These are phyloP conservation scores for Paraconiothyrium brasiliense DNA, from an alignment of 2,329 filamentous ascomycete genomes.

Conservation along the genomic window DNA sequence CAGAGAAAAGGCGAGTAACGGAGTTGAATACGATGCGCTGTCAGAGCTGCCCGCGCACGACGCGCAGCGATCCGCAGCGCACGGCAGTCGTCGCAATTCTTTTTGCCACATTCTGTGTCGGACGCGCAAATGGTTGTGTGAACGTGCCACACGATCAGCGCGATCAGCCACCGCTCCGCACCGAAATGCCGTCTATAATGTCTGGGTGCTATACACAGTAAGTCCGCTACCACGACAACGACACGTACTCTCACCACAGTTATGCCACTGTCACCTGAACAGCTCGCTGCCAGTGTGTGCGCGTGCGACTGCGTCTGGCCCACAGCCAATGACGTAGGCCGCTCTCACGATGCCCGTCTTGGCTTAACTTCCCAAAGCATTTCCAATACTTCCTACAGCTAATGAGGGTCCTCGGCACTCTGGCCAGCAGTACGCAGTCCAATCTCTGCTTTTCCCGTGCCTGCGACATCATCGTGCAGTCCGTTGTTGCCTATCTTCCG, in stretches of 20 bases:
- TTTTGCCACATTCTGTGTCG: constrained; percentile 23
- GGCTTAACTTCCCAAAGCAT: constrained; percentile 18
- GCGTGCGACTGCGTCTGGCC: constrained; percentile 5
- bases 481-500: not conserved
- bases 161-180: constrained; percentile 23
- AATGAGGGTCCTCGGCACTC: not conserved
- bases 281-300: constrained; percentile 2
- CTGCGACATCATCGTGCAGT: constrained; percentile 30
- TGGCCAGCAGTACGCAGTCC: not conserved
- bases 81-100: constrained; percentile 19
- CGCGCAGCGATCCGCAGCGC: not conserved
- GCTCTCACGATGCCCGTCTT: constrained; percentile 1
- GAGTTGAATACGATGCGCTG: constrained; percentile 8
- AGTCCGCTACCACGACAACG: not conserved
- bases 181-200: constrained; percentile 14
- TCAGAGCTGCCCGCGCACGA: not conserved
- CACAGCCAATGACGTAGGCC: constrained; percentile 38
- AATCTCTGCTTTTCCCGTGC: constrained; percentile 1
- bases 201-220: constrained; percentile 9
- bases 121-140: constrained; percentile 5
- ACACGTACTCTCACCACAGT: not conserved
- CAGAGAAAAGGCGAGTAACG: constrained; percentile 3
- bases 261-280: constrained; percentile 3
- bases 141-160: constrained; percentile 23
- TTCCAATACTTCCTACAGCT: constrained; percentile 15